Percentiles rank a stretch among this genome's conserved stretches.
Evolutionary conservation across 2,329 filamentous ascomycete genomes (phyloP).

Genomic region (Talaromyces amestolkiae): DNA sequence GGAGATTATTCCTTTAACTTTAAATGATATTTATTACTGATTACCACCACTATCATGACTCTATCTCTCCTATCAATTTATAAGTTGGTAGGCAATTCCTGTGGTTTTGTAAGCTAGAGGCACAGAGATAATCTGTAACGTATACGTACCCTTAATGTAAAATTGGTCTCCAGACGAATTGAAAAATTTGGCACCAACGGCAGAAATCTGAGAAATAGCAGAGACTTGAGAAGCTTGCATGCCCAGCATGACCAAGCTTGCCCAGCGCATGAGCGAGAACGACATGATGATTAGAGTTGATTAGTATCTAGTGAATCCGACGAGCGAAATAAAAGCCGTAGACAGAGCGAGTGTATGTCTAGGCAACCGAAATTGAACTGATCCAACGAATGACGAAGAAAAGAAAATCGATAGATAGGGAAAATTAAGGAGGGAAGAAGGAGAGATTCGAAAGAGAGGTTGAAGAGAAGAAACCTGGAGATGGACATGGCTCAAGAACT

Average conservation of each 20-base stretch:
- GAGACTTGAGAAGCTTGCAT: conserved; percentile 29
- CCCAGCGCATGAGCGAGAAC: conserved; percentile 16
- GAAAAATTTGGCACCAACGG: conserved; percentile 81
- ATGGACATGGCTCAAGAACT: conserved; percentile 1
- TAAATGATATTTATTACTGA: too few relatives aligned
- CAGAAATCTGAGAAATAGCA: conserved; percentile 56
- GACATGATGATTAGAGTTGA: conserved; percentile 12
- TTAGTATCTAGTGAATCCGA: neutral
- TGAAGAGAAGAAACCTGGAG: neutral
- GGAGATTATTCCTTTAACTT: too few relatives aligned
- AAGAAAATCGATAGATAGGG: neutral
- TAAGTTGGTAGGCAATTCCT: conserved; percentile 73
- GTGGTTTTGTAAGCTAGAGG: conserved; percentile 14
- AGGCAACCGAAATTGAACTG: neutral
- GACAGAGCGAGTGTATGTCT: conserved; percentile 15
- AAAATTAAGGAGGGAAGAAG: neutral
- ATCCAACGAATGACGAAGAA: conserved; percentile 11
- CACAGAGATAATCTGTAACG: neutral
- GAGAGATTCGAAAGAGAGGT: neutral
- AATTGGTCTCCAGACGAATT: conserved; percentile 75
- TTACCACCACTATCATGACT: too few relatives aligned
- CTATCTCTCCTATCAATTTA: too few relatives aligned
- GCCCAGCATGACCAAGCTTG: conserved; percentile 29
- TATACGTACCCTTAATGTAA: conserved; percentile 69
- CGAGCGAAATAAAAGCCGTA: neutral